Percentiles rank a stretch among this genome's conserved stretches.
Evolutionary conservation across 345 rosid genomes (phyloP).

Genomic region (Hypericum perforatum): DNA sequence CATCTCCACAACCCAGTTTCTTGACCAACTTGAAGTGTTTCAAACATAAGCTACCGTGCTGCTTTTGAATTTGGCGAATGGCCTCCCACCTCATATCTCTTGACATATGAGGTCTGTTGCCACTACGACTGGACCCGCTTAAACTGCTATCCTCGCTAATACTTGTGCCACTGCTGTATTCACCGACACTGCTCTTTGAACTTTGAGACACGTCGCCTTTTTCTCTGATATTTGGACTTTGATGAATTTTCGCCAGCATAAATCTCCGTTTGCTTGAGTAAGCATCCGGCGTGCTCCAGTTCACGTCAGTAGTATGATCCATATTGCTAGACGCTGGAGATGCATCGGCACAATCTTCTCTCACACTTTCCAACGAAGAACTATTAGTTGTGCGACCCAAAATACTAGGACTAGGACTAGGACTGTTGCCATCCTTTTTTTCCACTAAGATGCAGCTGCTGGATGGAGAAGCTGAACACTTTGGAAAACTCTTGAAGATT

Average conservation of each 20-base stretch:
- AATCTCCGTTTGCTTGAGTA: constrained; percentile 23
- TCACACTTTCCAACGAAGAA: constrained; percentile 14
- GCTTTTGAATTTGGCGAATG: constrained; percentile 43
- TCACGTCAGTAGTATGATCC: constrained; percentile 28
- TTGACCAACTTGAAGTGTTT: constrained; percentile 56
- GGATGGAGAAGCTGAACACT: constrained; percentile 21
- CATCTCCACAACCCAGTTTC: constrained; percentile 73
- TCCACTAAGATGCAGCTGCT: constrained; percentile 21
- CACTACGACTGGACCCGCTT: constrained; percentile 40
- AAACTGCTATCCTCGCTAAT: constrained; percentile 48
- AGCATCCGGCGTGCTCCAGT: constrained; percentile 22
- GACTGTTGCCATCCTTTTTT: constrained; percentile 19
- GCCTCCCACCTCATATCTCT: constrained; percentile 69
- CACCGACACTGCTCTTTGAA: constrained; percentile 78
- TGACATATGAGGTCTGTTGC: constrained; percentile 74
- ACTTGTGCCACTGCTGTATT: constrained; percentile 53
- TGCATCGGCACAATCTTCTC: constrained; percentile 27
- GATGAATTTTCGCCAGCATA: constrained; percentile 31
- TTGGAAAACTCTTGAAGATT: constrained; percentile 42
- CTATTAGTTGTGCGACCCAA: constrained; percentile 15
- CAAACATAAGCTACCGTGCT: constrained; percentile 47
- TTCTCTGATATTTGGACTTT: constrained; percentile 42
- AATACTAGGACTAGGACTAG: constrained; percentile 26
- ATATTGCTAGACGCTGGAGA: constrained; percentile 28
- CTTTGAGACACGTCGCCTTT: constrained; percentile 67